Percentiles rank a stretch among this genome's conserved stretches.
phyloP scores from a whole-genome alignment of 2,329 filamentous ascomycete species.

The Eurotiales sp. region DNA sequence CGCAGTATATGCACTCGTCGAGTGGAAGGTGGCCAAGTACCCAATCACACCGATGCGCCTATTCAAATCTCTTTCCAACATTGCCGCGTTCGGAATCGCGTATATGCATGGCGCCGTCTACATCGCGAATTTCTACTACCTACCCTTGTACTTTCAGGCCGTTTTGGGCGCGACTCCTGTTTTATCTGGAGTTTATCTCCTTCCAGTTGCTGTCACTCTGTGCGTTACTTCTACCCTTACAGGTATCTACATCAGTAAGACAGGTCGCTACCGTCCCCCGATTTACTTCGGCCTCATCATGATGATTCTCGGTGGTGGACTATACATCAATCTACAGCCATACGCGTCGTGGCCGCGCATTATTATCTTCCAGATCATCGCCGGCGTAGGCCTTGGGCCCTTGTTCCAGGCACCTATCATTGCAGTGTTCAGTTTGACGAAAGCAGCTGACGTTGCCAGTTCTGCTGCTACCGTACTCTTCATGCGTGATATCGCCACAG shows the following conservation, averaged over 20 bases:
- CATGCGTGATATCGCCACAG: neutral
- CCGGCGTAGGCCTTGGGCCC: neutral
- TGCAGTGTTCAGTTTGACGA: neutral
- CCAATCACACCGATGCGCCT: slow-evolving; percentile 45
- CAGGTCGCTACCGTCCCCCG: neutral
- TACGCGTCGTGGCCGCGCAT: neutral
- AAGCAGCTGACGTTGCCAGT: neutral
- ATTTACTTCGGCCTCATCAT: neutral
- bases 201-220: slow-evolving; percentile 1
- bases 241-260: neutral
- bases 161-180: neutral
- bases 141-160: slow-evolving; percentile 5
- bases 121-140: slow-evolving; percentile 6
- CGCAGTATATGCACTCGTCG: slow-evolving; percentile 28
- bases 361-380: neutral
- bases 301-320: neutral
- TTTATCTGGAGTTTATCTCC: slow-evolving; percentile 5
- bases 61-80: slow-evolving; percentile 31
- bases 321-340: neutral
- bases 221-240: neutral
- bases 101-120: slow-evolving; percentile 6
- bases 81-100: slow-evolving; percentile 2
- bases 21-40: slow-evolving; percentile 31
- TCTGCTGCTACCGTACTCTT: neutral
- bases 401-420: slow-evolving; percentile 2